Conservation (phyloP, 2,329 filamentous ascomycete genomes). For the Fusarium redolens region DNA sequence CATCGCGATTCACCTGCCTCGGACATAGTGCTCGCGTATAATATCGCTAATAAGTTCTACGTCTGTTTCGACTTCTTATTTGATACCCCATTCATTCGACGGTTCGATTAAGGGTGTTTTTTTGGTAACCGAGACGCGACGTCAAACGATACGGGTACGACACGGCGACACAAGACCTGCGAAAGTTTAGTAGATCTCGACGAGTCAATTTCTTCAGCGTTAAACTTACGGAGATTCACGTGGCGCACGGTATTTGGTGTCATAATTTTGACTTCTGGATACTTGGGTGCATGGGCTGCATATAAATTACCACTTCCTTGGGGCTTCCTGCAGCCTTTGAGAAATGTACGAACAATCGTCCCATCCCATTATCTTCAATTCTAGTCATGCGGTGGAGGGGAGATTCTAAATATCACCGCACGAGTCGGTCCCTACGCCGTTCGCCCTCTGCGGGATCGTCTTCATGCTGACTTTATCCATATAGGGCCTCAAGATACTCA, state of each 20-base stretch:
- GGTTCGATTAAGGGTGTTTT: neutral
- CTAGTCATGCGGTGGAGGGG: neutral
- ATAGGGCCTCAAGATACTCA: slow-evolving; percentile 69
- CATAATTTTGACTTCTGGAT: slow-evolving; percentile 5
- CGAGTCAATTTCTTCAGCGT: neutral
- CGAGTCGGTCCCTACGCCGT: neutral
- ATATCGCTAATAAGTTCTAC: slow-evolving; percentile 12
- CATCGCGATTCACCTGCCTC: slow-evolving; percentile 5
- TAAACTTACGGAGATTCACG: neutral
- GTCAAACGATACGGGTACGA: slow-evolving; percentile 3
- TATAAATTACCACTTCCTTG: slow-evolving; percentile 24
- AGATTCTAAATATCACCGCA: neutral
- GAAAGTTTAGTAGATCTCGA: slow-evolving; percentile 10
- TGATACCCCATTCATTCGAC: slow-evolving; percentile 10
- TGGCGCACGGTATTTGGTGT: neutral
- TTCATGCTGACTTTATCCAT: slow-evolving; percentile 44
- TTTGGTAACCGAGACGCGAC: slow-evolving; percentile 28
- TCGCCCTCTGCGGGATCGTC: neutral
- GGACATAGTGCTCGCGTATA: neutral
- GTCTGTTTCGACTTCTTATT: slow-evolving; percentile 7
- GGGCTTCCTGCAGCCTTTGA: slow-evolving; percentile 29
- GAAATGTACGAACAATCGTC: slow-evolving; percentile 37
- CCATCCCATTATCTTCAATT: neutral
- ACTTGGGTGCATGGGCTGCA: slow-evolving; percentile 36
- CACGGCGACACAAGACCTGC: slow-evolving; percentile 13